Evolutionary conservation across 768 basidiomycete genomes (phyloP).

Genomic region (Auricularia cornea): DNA sequence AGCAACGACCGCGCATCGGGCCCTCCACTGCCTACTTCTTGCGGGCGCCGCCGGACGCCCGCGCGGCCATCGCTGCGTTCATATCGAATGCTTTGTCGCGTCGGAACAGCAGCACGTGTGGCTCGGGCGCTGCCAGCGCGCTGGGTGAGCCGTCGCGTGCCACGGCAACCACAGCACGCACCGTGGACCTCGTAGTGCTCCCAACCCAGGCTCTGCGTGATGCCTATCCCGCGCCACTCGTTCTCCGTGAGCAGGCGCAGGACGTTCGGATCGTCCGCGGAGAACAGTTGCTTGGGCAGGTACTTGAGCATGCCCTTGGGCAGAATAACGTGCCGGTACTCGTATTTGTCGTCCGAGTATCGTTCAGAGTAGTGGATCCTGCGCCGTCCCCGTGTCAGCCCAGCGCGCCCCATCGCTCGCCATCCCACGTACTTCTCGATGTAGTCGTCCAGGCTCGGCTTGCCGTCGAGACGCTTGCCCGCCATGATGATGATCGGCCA

Average conservation of each 20-base stretch:
- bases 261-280: slow-evolving; percentile 32
- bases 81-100: slow-evolving; percentile 59
- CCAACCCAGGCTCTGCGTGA: slow-evolving; percentile 94
- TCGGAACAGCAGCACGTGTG: slow-evolving; percentile 90
- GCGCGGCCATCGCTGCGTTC: slow-evolving; percentile 10
- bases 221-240: slow-evolving; percentile 96
- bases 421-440: background rate
- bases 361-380: slow-evolving; percentile 90
- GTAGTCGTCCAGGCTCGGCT: background rate
- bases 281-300: slow-evolving; percentile 78
- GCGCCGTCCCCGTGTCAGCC: background rate
- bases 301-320: slow-evolving; percentile 92
- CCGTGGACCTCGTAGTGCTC: slow-evolving; percentile 97
- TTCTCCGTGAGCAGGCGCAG: slow-evolving; percentile 75
- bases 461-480: background rate
- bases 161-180: slow-evolving; percentile 21
- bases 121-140: slow-evolving; percentile 62
- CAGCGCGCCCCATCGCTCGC: background rate
- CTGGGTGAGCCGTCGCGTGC: slow-evolving; percentile 2
- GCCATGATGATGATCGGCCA: background rate
- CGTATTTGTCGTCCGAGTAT: slow-evolving; percentile 85
- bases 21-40: background rate
- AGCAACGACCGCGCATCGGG: background rate
- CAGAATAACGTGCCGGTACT: slow-evolving; percentile 95
- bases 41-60: background rate